Evolutionary conservation across 257 asterid genomes (phyloP), one percentile per base, ranked within the genome.

Genomic region (Solanum commersonii): DNA sequence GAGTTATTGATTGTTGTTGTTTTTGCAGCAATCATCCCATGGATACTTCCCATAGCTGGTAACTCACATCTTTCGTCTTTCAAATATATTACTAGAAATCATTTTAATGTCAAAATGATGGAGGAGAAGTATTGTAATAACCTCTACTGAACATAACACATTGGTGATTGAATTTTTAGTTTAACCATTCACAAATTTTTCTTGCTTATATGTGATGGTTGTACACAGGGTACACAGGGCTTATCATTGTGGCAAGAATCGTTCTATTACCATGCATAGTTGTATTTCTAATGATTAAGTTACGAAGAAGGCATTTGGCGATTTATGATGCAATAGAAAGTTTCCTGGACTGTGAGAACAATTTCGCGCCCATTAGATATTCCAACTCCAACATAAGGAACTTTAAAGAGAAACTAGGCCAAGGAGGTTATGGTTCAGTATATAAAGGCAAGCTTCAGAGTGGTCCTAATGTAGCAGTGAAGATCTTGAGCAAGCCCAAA

Each of bases 331-430:
- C 27, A 65, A 56, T 89, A 16, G 89, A 89, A 84, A 59, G 33
- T 38, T 89, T 87, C 40, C 63, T 89, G 60, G 70, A 83, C 1
- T 10, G 37, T 23, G 73, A 59, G 38, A 82, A 83, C 29, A 78
- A 68, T 42, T 60, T 87, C 1, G 18, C 70, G 86, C 91, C 87
- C 15, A 89, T 84, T 10, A 33, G 91, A 34, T 87, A 89, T 83
- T 46, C 91, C 13, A 87, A 46, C 22, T 35, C 52, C 40, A 86
- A 87, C 29, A 65, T 89, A 29, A 84, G 85, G 34, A 71, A 56
- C 34, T 88, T 88, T 8, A 83, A 71, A 38, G 87, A 88, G 46
- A 83, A 88, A 70, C 65, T 88, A 49, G 87, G 85, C 27, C 40
- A 87, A 7, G 87, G 89, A 44, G 89, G 87, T 25, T 84, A 29